Evolutionary conservation across 192 early-diverging fungal genomes (phyloP).

Genomic region (Coemansia sp.): DNA sequence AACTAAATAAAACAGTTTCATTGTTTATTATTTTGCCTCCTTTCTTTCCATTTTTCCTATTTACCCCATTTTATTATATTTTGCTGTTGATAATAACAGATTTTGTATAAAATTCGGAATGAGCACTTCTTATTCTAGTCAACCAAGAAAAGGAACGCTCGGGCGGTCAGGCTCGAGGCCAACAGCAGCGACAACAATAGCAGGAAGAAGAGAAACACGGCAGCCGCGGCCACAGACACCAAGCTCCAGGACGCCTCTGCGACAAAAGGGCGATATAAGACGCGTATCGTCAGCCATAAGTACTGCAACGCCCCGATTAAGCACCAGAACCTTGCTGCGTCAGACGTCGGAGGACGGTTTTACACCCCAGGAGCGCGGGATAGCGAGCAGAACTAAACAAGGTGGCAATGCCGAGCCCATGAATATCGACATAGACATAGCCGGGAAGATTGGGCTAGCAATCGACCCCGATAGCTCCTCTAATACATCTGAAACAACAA

Average conservation of each 20-base stretch:
- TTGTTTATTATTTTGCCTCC: not conserved
- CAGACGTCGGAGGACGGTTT: not conserved
- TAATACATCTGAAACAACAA: not conserved
- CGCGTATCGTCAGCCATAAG: not conserved
- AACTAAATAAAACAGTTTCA: not conserved
- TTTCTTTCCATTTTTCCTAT: not conserved
- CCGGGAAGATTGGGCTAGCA: conserved; percentile 24
- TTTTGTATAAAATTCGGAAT: conserved; percentile 3
- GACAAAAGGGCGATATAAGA: not conserved
- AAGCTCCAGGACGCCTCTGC: not conserved
- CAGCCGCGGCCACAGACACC: not conserved
- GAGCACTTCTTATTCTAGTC: not conserved
- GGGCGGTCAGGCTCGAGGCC: not conserved
- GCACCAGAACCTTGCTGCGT: not conserved
- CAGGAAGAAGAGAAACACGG: not conserved
- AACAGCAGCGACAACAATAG: not conserved
- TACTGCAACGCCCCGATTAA: not conserved
- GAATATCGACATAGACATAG: conserved; percentile 25
- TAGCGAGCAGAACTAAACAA: not conserved
- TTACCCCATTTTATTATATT: not conserved
- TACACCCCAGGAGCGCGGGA: not conserved
- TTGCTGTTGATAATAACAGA: not conserved
- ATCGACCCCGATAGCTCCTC: conserved; percentile 5
- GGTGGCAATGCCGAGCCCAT: conserved; percentile 11
- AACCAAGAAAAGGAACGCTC: not conserved